Percentiles rank a stretch among this genome's conserved stretches.
phyloP scores from a whole-genome alignment of 495 filamentous ascomycete species.

The Hyaloscypha finlandica region DNA sequence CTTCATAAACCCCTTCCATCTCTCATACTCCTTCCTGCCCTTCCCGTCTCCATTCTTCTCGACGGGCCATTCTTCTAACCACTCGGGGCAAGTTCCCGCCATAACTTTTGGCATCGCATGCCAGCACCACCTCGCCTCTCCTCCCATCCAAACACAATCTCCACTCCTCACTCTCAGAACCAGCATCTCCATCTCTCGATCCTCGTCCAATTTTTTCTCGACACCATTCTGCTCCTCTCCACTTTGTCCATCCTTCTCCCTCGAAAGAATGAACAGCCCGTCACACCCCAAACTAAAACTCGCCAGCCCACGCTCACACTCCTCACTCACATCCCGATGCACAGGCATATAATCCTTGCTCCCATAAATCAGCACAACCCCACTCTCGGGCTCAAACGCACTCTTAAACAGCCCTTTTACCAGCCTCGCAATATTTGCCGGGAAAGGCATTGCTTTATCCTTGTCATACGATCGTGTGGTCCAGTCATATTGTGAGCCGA shows the following conservation, averaged over 20 bases:
- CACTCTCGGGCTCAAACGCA: slow-evolving; percentile 43
- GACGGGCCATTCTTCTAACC: slow-evolving; percentile 75
- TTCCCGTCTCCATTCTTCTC: slow-evolving; percentile 20
- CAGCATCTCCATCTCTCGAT: slow-evolving; percentile 25
- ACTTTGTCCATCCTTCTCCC: slow-evolving; percentile 31
- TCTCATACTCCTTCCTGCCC: slow-evolving; percentile 39
- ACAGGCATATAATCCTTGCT: slow-evolving; percentile 85
- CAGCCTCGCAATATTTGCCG: slow-evolving; percentile 65
- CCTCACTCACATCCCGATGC: slow-evolving; percentile 88
- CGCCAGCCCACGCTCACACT: slow-evolving; percentile 70
- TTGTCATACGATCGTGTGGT: slow-evolving; percentile 75
- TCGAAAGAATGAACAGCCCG: slow-evolving; percentile 72
- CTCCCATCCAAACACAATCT: slow-evolving; percentile 82
- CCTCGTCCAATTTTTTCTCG: slow-evolving; percentile 46
- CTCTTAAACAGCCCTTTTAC: slow-evolving; percentile 72
- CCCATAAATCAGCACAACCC: slow-evolving; percentile 83
- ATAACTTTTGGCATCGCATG: slow-evolving; percentile 89
- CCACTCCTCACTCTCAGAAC: slow-evolving; percentile 70
- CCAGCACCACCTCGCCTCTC: slow-evolving; percentile 82
- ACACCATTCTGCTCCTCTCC: slow-evolving; percentile 46
- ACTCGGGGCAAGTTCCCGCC: slow-evolving; percentile 72
- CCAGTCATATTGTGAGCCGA: slow-evolving; percentile 96
- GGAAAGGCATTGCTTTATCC: slow-evolving; percentile 67
- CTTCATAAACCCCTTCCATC: slow-evolving; percentile 83
- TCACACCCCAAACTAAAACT: slow-evolving; percentile 89